phyloP scores from a whole-genome alignment of 371 early-diverging fungal genomes.

The Blakeslea trispora region DNA sequence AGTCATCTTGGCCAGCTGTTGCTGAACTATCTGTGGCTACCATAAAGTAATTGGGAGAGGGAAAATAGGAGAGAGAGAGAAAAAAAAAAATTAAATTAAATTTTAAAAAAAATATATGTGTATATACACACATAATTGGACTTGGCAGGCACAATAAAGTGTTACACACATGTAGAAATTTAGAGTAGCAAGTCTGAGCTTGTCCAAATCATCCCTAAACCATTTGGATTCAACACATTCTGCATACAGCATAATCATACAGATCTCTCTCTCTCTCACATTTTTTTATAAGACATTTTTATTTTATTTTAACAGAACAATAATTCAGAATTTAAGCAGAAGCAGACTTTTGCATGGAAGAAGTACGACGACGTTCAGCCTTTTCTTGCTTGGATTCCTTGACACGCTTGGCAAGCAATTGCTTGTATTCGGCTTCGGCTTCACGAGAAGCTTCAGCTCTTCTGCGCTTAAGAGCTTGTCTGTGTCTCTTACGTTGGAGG shows the following conservation, averaged over 20 bases:
- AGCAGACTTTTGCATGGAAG: slow-evolving; percentile 59
- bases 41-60: neutral
- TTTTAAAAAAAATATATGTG: too few species aligned
- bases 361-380: slow-evolving; percentile 64
- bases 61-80: neutral
- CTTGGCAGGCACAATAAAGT: too few species aligned
- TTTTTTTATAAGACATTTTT: neutral
- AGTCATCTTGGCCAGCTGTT: slow-evolving; percentile 6
- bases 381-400: slow-evolving; percentile 73
- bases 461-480: slow-evolving; percentile 81
- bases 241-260: too few species aligned
- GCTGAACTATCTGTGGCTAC: neutral
- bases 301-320: neutral
- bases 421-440: slow-evolving; percentile 91
- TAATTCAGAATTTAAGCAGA: slow-evolving; percentile 47
- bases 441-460: slow-evolving; percentile 79
- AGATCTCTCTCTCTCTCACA: too few species aligned
- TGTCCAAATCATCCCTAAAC: too few species aligned
- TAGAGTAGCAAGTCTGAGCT: too few species aligned
- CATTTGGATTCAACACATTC: too few species aligned
- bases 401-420: slow-evolving; percentile 87
- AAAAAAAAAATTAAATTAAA: neutral
- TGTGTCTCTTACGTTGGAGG: slow-evolving; percentile 93
- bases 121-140: too few species aligned
- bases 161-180: too few species aligned